Evolutionary conservation across 441 rosid genomes (phyloP).

Genomic region (Mallotus japonicus): DNA sequence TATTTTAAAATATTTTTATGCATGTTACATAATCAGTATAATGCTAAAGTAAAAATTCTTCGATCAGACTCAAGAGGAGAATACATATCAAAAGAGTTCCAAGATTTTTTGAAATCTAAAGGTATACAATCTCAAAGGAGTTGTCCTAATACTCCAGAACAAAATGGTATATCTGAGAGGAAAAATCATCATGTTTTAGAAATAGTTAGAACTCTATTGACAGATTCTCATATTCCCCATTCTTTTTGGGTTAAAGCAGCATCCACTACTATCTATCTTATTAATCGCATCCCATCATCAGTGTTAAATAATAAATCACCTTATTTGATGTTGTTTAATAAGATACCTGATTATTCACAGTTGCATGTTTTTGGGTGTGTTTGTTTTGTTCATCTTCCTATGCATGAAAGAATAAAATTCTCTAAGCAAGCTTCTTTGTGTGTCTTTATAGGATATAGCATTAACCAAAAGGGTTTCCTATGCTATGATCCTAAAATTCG

Average conservation of each 20-base stretch:
- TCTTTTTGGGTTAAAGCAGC: not conserved
- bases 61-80: not conserved
- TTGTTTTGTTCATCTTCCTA: too few relatives aligned
- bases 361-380: too few relatives aligned
- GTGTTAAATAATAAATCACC: too few relatives aligned
- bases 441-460: too few relatives aligned
- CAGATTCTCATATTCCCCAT: not conserved
- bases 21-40: not conserved
- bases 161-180: not conserved
- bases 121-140: not conserved
- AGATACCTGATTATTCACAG: too few relatives aligned
- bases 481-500: too few relatives aligned
- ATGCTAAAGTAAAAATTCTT: not conserved
- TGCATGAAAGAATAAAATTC: too few relatives aligned
- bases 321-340: too few relatives aligned
- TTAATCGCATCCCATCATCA: not conserved
- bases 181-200: not conserved
- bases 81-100: not conserved
- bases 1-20: not conserved
- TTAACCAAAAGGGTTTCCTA: too few relatives aligned
- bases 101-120: not conserved
- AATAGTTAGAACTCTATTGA: not conserved
- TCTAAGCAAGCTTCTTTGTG: too few relatives aligned
- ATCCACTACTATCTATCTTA: not conserved
- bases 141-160: not conserved